These are phyloP conservation scores for Aspergillus incahuasiensis DNA, from an alignment of 495 filamentous ascomycete genomes.

Conservation along the genomic window DNA sequence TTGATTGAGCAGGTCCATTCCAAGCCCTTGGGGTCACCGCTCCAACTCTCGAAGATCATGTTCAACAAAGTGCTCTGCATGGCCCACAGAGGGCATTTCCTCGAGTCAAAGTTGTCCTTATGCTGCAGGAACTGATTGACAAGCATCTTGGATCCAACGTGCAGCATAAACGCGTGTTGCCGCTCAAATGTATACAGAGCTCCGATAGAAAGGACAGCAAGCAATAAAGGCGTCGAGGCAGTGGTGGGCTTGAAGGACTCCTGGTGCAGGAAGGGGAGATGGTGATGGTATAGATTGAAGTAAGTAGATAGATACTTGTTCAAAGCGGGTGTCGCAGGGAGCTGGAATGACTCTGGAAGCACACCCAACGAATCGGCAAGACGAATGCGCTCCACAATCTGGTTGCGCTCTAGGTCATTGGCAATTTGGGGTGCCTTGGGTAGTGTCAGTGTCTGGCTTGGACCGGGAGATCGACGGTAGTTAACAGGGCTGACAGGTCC, in stretches of 20 bases:
- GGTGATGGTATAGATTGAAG: constrained; percentile 95
- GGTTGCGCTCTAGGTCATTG: constrained; percentile 74
- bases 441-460: constrained; percentile 56
- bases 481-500: constrained; percentile 67
- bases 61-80: constrained; percentile 96
- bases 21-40: constrained; percentile 92
- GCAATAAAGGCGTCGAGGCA: constrained; percentile 72
- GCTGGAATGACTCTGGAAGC: constrained; percentile 84
- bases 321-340: constrained; percentile 69
- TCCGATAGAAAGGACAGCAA: constrained; percentile 92
- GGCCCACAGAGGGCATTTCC: constrained; percentile 94
- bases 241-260: constrained; percentile 80
- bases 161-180: constrained; percentile 92
- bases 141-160: constrained; percentile 93
- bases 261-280: constrained; percentile 93
- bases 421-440: constrained; percentile 62
- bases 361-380: constrained; percentile 70
- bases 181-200: constrained; percentile 96
- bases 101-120: constrained; percentile 98
- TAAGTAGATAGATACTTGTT: constrained; percentile 93
- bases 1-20: constrained; percentile 99
- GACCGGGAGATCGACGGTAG: constrained; percentile 64
- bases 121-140: constrained; percentile 96
- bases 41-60: constrained; percentile 99
- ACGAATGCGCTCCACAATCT: constrained; percentile 81